phyloP scores from a whole-genome alignment of 331 rosid genomes.

The Acacia pycnantha region DNA sequence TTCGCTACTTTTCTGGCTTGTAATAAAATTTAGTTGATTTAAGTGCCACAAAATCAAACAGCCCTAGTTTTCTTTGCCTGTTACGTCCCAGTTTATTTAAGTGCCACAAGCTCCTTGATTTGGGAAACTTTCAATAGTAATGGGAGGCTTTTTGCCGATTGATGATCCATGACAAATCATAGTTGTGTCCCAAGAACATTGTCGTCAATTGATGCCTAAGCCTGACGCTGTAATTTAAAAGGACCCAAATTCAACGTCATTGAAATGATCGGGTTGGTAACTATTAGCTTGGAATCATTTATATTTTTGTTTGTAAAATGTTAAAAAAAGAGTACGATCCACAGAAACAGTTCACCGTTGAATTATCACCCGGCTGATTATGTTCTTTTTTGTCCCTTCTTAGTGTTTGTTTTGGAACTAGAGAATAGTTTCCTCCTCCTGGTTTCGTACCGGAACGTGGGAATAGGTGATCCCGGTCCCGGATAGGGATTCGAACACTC shows the following conservation, averaged over 20 bases:
- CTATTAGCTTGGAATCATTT: neutral
- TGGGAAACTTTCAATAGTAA: too few relatives aligned
- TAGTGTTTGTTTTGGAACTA: too few relatives aligned
- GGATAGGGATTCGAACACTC: too few relatives aligned
- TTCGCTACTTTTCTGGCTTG: too few relatives aligned
- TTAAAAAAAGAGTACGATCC: neutral
- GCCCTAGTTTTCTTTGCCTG: neutral
- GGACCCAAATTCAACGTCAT: too few relatives aligned
- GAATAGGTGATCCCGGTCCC: too few relatives aligned
- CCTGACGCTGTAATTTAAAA: neutral
- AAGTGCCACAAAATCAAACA: too few relatives aligned
- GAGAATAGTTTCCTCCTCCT: too few relatives aligned
- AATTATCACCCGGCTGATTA: neutral
- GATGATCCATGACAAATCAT: neutral
- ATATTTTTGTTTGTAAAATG: neutral
- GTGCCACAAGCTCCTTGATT: neutral
- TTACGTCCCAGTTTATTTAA: neutral
- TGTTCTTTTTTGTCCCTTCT: too few relatives aligned
- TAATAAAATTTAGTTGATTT: too few relatives aligned
- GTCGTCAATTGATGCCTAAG: neutral
- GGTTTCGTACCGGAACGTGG: too few relatives aligned
- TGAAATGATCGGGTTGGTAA: neutral
- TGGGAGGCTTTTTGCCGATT: neutral
- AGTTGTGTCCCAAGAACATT: neutral
- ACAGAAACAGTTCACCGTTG: neutral